phyloP scores from a whole-genome alignment of 164 flowering plant genomes.

The Liriodendron chinense region DNA sequence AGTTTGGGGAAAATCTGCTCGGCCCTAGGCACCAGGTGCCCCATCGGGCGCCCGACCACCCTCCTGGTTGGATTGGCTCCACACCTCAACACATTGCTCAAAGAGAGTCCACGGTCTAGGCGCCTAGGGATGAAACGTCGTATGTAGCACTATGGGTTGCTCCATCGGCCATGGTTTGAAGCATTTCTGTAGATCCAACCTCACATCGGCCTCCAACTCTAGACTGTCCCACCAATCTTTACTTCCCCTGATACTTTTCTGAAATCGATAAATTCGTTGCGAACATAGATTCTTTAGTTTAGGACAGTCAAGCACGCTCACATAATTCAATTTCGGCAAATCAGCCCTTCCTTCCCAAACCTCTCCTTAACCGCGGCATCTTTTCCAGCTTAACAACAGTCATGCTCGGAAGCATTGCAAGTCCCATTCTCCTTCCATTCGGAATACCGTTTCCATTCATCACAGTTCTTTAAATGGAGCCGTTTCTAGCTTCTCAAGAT shows the following conservation, averaged over 20 bases:
- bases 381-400: neutral
- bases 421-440: neutral
- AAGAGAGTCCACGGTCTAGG: too few relatives aligned
- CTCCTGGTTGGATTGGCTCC: too few relatives aligned
- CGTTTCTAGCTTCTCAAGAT: constrained; percentile 5
- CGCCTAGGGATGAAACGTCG: neutral
- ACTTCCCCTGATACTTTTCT: neutral
- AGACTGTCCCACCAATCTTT: constrained; percentile 8
- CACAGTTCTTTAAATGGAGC: constrained; percentile 1
- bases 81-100: too few relatives aligned
- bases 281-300: neutral
- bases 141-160: neutral
- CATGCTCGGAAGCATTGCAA: neutral
- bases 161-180: constrained; percentile 8
- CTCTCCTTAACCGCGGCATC: neutral
- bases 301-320: neutral
- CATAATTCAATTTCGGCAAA: constrained; percentile 2
- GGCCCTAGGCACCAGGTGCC: too few relatives aligned
- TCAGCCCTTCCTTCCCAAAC: constrained; percentile 5
- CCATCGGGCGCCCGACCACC: too few relatives aligned
- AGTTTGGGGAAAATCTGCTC: too few relatives aligned
- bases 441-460: neutral
- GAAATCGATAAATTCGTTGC: neutral
- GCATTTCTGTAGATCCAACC: neutral
- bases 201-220: neutral